These are phyloP conservation scores for Tricholoma bakamatsutake DNA, from an alignment of 768 basidiomycete species.

Conservation along the genomic window DNA sequence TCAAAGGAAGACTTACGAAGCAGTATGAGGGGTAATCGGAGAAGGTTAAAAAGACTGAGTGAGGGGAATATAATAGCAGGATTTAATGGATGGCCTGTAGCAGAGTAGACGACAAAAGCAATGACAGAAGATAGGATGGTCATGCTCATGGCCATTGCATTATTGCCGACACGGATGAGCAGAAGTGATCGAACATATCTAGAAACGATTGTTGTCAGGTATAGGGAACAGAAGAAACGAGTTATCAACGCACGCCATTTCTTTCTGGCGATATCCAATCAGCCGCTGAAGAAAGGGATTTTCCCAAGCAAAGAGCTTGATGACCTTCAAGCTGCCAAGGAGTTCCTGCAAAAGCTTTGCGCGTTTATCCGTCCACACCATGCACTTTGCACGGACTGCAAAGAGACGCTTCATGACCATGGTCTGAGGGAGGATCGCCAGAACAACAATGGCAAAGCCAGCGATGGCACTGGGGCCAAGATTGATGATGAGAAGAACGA, in stretches of 20 bases:
- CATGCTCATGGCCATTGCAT: conserved; percentile 63
- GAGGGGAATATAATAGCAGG: conserved; percentile 80
- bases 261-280: conserved; percentile 59
- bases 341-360: conserved; percentile 88
- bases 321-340: conserved; percentile 82
- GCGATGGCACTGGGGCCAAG: conserved; percentile 59
- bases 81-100: conserved; percentile 60
- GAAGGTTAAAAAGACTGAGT: conserved; percentile 77
- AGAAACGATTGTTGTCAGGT: conserved; percentile 1
- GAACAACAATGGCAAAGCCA: conserved; percentile 54
- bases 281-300: conserved; percentile 72
- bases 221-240: neutral
- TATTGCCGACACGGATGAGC: conserved; percentile 58
- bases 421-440: conserved; percentile 71
- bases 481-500: conserved; percentile 67
- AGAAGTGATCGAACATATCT: conserved; percentile 66
- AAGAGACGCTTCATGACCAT: conserved; percentile 71
- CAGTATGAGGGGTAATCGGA: conserved; percentile 79
- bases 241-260: conserved; percentile 49
- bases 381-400: conserved; percentile 60
- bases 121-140: conserved; percentile 77
- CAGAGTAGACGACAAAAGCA: conserved; percentile 71
- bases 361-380: conserved; percentile 88
- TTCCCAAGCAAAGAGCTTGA: conserved; percentile 93
- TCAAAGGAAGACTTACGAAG: conserved; percentile 33